These are phyloP conservation scores for Oligophagozyma castellii DNA, from an alignment of 1,139 yeast genomes.

Conservation along the genomic window DNA sequence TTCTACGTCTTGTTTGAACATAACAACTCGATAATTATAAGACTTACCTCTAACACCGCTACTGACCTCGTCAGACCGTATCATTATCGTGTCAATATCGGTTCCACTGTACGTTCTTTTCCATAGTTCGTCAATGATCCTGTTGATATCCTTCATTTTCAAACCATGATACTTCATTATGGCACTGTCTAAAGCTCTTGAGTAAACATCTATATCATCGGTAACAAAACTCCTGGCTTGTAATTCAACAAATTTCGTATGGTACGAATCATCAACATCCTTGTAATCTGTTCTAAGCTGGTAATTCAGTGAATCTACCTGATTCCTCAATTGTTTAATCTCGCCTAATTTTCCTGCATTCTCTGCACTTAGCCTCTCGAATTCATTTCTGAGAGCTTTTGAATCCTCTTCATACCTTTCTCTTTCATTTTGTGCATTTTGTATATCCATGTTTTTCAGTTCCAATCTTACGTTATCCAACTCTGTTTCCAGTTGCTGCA, in stretches of 20 bases:
- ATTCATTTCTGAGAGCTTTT: conserved; percentile 36
- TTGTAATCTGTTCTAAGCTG: conserved; percentile 63
- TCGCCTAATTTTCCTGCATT: conserved; percentile 79
- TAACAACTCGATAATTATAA: conserved; percentile 86
- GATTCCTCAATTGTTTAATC: conserved; percentile 68
- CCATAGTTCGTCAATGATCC: conserved; percentile 85
- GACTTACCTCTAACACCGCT: conserved; percentile 47
- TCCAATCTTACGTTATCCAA: conserved; percentile 25
- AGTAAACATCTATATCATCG: conserved; percentile 70
- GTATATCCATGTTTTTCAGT: conserved; percentile 33
- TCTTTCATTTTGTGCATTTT: conserved; percentile 52
- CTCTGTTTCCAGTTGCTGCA: conserved; percentile 30
- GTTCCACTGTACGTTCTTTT: conserved; percentile 88
- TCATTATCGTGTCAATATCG: conserved; percentile 83
- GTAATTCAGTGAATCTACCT: conserved; percentile 37
- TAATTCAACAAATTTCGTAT: conserved; percentile 59
- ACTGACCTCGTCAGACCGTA: conserved; percentile 62
- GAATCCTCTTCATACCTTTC: conserved; percentile 53
- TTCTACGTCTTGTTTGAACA: conserved; percentile 86
- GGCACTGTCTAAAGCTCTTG: conserved; percentile 80
- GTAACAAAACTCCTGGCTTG: conserved; percentile 71
- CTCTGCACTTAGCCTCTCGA: conserved; percentile 46
- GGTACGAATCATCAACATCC: conserved; percentile 49
- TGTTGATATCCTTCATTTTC: conserved; percentile 88
- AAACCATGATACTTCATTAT: conserved; percentile 85